Percentiles rank a stretch among this genome's conserved stretches.
phyloP scores from a whole-genome alignment of 306 rosid species.

The Styphnolobium japonicum region DNA sequence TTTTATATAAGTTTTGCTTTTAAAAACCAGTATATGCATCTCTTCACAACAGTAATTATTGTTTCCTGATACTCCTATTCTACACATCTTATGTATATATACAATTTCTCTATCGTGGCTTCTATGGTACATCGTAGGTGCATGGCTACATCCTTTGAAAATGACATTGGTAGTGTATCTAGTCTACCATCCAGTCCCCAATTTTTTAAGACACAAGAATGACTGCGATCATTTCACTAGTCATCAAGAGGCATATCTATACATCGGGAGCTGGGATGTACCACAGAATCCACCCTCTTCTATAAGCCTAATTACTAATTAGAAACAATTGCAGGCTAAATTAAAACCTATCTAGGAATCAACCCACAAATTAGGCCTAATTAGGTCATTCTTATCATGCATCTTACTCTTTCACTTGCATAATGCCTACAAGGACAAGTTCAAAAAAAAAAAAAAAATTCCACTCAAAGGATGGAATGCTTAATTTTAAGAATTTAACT shows the following conservation, averaged over 20 bases:
- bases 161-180: background rate
- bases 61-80: background rate
- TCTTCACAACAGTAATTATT: background rate
- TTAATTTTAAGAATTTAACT: no score
- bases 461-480: background rate
- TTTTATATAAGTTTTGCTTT: no score
- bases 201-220: background rate
- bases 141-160: background rate
- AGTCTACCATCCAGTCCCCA: background rate
- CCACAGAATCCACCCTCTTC: background rate
- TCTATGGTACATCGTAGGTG: background rate
- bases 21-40: background rate
- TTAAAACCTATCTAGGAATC: background rate
- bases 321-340: background rate
- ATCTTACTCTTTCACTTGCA: background rate
- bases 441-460: background rate
- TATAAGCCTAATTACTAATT: background rate
- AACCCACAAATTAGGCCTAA: background rate
- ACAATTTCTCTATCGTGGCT: background rate
- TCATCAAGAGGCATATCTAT: background rate
- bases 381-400: background rate
- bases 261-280: background rate
- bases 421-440: background rate
- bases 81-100: background rate
- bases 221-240: background rate